These are phyloP conservation scores for Mucor racemosus DNA, from an alignment of 371 early-diverging fungal genomes.

Conservation along the genomic window DNA sequence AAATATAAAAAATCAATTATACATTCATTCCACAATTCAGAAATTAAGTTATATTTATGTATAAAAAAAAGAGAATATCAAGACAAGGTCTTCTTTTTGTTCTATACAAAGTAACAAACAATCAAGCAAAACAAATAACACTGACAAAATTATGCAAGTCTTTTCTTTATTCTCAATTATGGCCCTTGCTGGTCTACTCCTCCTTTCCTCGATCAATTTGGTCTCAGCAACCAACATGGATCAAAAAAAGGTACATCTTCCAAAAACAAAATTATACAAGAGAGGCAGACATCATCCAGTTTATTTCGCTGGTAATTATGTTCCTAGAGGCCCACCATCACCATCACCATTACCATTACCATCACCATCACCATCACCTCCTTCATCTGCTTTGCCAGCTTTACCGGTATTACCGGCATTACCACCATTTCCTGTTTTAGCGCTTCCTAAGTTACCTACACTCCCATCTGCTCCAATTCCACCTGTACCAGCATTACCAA, in stretches of 20 bases:
- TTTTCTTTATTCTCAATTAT: constrained; percentile 2
- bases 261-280: not conserved
- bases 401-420: not conserved
- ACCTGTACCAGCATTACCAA: not conserved
- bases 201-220: not conserved
- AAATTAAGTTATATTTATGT: not conserved
- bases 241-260: not conserved
- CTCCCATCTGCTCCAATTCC: not conserved
- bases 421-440: not conserved
- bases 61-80: not conserved
- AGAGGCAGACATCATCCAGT: not conserved
- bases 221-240: not conserved
- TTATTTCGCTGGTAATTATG: not conserved
- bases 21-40: constrained; percentile 7
- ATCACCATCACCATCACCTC: not conserved
- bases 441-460: not conserved
- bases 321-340: not conserved
- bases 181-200: not conserved
- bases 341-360: not conserved
- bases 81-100: no score
- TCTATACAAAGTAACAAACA: not conserved
- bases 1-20: not conserved
- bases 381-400: not conserved
- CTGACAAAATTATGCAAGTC: not conserved
- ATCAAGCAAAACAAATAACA: not conserved